Conservation (phyloP, 2,329 filamentous ascomycete species). For the Fusarium albidum region DNA sequence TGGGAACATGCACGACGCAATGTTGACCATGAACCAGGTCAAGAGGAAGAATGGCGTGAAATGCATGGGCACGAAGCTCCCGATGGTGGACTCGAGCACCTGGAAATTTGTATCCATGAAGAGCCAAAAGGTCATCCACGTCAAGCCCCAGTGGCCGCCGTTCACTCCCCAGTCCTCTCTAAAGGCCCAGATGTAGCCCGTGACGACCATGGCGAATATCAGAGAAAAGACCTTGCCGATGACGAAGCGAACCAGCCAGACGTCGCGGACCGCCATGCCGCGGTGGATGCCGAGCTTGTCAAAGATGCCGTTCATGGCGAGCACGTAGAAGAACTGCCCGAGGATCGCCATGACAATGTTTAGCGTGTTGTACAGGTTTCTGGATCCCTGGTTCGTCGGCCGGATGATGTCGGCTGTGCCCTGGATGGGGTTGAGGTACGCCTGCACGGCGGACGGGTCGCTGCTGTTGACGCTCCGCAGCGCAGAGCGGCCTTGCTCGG, state of each 20-base stretch:
- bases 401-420: conserved; percentile 40
- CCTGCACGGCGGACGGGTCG: conserved; percentile 37
- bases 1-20: conserved; percentile 47
- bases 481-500: conserved; percentile 30
- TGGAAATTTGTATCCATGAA: conserved; percentile 53
- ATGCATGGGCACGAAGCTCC: conserved; percentile 41
- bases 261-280: conserved; percentile 34
- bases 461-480: conserved; percentile 34
- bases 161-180: conserved; percentile 50
- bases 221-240: conserved; percentile 45
- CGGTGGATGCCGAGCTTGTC: conserved; percentile 29
- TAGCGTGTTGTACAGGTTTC: conserved; percentile 49
- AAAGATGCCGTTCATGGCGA: conserved; percentile 38
- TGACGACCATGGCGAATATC: conserved; percentile 47
- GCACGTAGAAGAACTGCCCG: conserved; percentile 42
- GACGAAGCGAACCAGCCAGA: conserved; percentile 37
- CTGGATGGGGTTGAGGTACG: conserved; percentile 46
- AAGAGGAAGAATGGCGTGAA: conserved; percentile 53
- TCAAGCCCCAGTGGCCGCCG: conserved; percentile 38
- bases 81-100: conserved; percentile 47
- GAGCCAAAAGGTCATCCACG: conserved; percentile 48
- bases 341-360: conserved; percentile 48
- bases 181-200: conserved; percentile 56
- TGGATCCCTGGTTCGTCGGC: conserved; percentile 45
- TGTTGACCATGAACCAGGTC: conserved; percentile 52